These are phyloP conservation scores for Irpex lacteus DNA, from an alignment of 1,284 basidiomycete genomes.

Conservation along the genomic window DNA sequence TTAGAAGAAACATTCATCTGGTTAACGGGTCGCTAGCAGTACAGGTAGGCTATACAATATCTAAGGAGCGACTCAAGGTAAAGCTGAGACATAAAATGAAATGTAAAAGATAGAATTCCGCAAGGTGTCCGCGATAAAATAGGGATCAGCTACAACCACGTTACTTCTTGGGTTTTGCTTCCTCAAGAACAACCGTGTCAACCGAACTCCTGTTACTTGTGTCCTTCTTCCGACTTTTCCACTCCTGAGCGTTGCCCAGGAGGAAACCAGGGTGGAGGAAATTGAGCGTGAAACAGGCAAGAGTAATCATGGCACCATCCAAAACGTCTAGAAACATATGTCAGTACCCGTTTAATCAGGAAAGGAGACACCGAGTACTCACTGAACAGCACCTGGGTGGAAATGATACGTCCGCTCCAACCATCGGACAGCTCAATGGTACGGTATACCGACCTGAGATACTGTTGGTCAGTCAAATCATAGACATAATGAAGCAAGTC, in stretches of 20 bases:
- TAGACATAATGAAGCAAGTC: neutral
- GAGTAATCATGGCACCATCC: conserved; percentile 54
- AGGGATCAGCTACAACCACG: too few relatives aligned
- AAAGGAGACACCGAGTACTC: conserved; percentile 4
- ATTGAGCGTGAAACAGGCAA: conserved; percentile 53
- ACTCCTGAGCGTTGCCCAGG: conserved; percentile 8
- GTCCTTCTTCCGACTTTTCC: conserved; percentile 2
- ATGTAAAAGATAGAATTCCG: too few relatives aligned
- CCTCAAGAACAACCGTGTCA: neutral
- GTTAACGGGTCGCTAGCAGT: too few relatives aligned
- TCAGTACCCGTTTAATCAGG: neutral
- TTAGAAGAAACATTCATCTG: too few relatives aligned
- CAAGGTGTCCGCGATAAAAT: too few relatives aligned
- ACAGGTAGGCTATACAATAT: too few relatives aligned
- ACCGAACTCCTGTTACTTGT: neutral
- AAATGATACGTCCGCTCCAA: conserved; percentile 51
- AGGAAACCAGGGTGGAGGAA: conserved; percentile 45
- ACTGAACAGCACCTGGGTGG: conserved; percentile 57
- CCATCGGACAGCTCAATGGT: conserved; percentile 54
- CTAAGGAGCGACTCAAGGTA: too few relatives aligned
- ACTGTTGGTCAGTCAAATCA: neutral
- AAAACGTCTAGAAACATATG: conserved; percentile 31
- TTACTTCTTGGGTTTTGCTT: neutral
- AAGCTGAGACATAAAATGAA: too few relatives aligned
- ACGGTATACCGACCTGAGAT: conserved; percentile 42